Base-by-base conservation (phyloP, 2,329 filamentous ascomycete genomes). In the Fusarium haematococcum region DNA sequence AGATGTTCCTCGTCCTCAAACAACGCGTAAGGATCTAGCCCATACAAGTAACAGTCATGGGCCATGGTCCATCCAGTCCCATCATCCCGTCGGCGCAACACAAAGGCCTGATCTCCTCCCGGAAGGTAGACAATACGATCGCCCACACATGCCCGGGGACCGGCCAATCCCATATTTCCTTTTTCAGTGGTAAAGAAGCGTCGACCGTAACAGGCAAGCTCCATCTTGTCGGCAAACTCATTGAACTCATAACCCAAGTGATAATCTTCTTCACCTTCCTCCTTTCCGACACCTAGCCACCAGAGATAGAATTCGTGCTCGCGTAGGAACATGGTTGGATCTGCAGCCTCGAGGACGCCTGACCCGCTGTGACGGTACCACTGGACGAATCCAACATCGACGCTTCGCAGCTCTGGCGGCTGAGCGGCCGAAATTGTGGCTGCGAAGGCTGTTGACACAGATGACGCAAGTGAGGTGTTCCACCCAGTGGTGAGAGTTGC, bases 321-420 rank as follows among this genome's bases (percentile, higher is more conserved):
- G 0, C 70, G 66, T 14, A 73, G 35, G 13, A 67, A 65, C 43
- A 59, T 43, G 0, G 50, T 35, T 7, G 66, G 33, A 14, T 73
- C 70, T 0, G 30, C 0, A 3, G 33, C 2, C 8, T 73, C 61
- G 9, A 73, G 57, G 1, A 67, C 7, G 1, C 61, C 50, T 1
- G 52, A n/a, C 0, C 70, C 70, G 13, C 43, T 73, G 30, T 70
- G 70, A 0, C 70, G 67, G 37, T 73, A 73, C 70, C 70, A 73
- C 0, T 52, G 18, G 0, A 67, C 62, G 25, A 73, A 73, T 0
- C 60, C 70, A 0, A 50, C 1, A 1, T 54, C 48, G 5, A 20
- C 3, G 3, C 10, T 20, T 2, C 9, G 35, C 0, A 56, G 1
- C 1, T 33, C 37, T 9, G 4, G 4, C 3, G 7, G 37, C 7